Percentiles rank a stretch among this genome's conserved stretches.
Evolutionary conservation across 257 asterid genomes (phyloP).

Genomic region (Thymus quinquecostatus): DNA sequence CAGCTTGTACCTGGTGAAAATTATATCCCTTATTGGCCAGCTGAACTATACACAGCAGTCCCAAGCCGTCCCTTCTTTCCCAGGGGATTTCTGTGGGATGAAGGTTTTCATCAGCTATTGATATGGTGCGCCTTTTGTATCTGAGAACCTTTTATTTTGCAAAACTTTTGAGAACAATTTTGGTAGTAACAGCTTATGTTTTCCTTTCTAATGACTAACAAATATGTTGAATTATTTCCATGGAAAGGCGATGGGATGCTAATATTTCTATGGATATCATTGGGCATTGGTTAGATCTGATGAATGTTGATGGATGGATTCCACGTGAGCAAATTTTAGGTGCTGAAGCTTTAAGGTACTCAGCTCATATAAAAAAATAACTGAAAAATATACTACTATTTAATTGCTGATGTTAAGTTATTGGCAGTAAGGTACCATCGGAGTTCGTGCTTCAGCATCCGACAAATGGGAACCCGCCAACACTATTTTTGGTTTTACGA

Average conservation of each 20-base stretch:
- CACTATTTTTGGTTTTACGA: slow-evolving; percentile 75
- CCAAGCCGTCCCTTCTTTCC: slow-evolving; percentile 99
- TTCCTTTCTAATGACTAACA: slow-evolving; percentile 10
- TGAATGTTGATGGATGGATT: slow-evolving; percentile 98
- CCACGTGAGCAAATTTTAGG: slow-evolving; percentile 99
- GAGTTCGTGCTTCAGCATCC: slow-evolving; percentile 95
- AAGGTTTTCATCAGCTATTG: slow-evolving; percentile 95
- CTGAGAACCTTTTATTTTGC: slow-evolving; percentile 2
- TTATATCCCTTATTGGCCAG: slow-evolving; percentile 87
- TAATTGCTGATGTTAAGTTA: slow-evolving; percentile 31
- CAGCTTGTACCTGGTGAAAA: slow-evolving; percentile 64
- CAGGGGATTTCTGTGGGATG: slow-evolving; percentile 99
- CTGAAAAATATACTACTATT: slow-evolving; percentile 10
- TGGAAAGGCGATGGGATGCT: slow-evolving; percentile 94
- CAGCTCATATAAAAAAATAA: slow-evolving; percentile 20
- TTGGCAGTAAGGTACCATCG: slow-evolving; percentile 91
- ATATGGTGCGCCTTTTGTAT: slow-evolving; percentile 64
- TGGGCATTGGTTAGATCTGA: slow-evolving; percentile 98
- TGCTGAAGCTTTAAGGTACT: slow-evolving; percentile 89
- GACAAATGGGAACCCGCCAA: slow-evolving; percentile 94
- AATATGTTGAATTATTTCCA: slow-evolving; percentile 26
- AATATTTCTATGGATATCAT: slow-evolving; percentile 81
- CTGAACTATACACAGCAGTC: slow-evolving; percentile 96
- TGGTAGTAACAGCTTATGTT: slow-evolving; percentile 13
- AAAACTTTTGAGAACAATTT: slow-evolving; percentile 14